Evolutionary conservation across 768 basidiomycete genomes (phyloP).

Genomic region (Amylocystis lapponica): DNA sequence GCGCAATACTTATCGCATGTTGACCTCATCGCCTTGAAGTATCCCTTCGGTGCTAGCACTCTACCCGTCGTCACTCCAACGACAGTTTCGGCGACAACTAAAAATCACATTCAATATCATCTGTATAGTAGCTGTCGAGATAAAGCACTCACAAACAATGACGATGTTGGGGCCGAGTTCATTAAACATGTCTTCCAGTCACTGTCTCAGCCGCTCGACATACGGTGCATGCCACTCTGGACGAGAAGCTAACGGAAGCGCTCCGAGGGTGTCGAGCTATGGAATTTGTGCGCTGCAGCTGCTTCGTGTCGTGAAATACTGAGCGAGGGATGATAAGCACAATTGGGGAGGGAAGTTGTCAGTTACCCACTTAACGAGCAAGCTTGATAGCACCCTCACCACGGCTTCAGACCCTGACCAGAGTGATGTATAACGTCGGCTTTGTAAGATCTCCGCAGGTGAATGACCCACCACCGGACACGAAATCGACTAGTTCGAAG

Average conservation of each 20-base stretch:
- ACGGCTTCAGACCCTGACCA: slow-evolving; percentile 77
- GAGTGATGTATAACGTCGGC: not conserved
- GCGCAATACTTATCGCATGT: slow-evolving; percentile 69
- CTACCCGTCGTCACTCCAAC: slow-evolving; percentile 82
- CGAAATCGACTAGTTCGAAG: slow-evolving; percentile 66
- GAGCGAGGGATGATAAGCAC: slow-evolving; percentile 2
- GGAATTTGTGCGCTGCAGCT: slow-evolving; percentile 68
- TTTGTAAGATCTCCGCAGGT: not conserved
- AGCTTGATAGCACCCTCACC: slow-evolving; percentile 81
- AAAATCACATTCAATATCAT: not conserved
- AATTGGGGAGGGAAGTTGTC: not conserved
- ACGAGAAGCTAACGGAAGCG: slow-evolving; percentile 63
- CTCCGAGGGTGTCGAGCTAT: slow-evolving; percentile 66
- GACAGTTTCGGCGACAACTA: slow-evolving; percentile 82
- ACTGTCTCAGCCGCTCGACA: slow-evolving; percentile 67
- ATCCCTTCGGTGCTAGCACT: slow-evolving; percentile 73
- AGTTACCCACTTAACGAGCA: slow-evolving; percentile 53
- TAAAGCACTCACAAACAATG: slow-evolving; percentile 67
- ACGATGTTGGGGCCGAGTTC: slow-evolving; percentile 80
- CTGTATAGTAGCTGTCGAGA: slow-evolving; percentile 5
- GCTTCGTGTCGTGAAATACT: slow-evolving; percentile 72
- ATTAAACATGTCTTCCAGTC: slow-evolving; percentile 81
- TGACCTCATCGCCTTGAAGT: slow-evolving; percentile 80
- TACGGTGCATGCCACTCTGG: slow-evolving; percentile 66
- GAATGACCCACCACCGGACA: slow-evolving; percentile 73